Base-by-base conservation (phyloP, 768 basidiomycete genomes). In the Pleurotus djamor region DNA sequence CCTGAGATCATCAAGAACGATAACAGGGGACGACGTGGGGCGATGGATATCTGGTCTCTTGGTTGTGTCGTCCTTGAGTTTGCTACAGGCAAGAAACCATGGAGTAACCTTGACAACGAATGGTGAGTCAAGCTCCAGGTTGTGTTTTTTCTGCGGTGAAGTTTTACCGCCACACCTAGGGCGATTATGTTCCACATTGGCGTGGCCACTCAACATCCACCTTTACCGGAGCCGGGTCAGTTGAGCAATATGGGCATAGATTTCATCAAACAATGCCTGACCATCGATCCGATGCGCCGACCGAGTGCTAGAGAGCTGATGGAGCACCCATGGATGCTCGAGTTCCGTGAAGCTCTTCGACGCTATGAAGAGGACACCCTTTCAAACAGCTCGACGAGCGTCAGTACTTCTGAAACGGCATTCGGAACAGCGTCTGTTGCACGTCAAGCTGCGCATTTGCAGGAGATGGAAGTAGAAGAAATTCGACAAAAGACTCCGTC, bases 151-250 rank as follows among this genome's bases (percentile, higher is more conserved):
- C 35, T 34, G 57, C 34, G 41, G 48, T 57, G 47, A 44, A 51
- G 8, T 49, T 37, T 48, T 2, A 6, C 49, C n/a, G 56, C 55
- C 21, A 37, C 54, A 50, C 13, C 2, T 66, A 96, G 96, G 96
- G 96, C 96, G n/a, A 96, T 98, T 75, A 98, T 98, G 96, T 98
- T 96, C 79, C 95, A 96, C 69, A 97, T 98, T 59, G 96, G 96
- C 48, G 93, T 97, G 48, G 92, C 96, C 5, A 96, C 94, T 3
- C 91, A 98, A 65, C 94, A 97, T 67, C 97, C 97, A 14, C 96
- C 95, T 6, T 76, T 99, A 12, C 97, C 97, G 3, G 95, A 98
- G 65, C 83, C 91, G 6, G 87, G 86, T 51, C 92, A 98, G 73
- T 85, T 98, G 33, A 91, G 92, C 66, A 87, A 88, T 43, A 70